These are phyloP conservation scores for Starmerella roubikii DNA, from an alignment of 805 yeast species.

Conservation along the genomic window DNA sequence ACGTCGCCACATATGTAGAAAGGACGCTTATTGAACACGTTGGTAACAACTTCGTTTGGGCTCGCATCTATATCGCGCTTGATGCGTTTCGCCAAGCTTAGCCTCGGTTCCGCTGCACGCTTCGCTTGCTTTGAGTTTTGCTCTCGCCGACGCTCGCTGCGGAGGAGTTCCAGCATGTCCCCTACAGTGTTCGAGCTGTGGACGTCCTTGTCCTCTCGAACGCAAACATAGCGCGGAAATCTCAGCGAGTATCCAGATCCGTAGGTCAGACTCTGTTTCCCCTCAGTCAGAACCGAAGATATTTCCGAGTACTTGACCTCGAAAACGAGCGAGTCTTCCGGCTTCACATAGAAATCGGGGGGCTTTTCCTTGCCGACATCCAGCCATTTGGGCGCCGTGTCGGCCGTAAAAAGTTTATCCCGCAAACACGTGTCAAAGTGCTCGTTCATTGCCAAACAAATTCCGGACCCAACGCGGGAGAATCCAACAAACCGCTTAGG, in stretches of 20 bases:
- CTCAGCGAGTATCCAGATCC: constrained; percentile 58
- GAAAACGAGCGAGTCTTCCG: constrained; percentile 59
- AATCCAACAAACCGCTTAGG: constrained; percentile 44
- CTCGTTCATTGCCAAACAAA: constrained; percentile 48
- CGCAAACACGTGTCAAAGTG: constrained; percentile 42
- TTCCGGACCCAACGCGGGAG: constrained; percentile 75
- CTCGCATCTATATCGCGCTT: not conserved
- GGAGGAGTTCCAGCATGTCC: constrained; percentile 31
- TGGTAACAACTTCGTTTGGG: not conserved
- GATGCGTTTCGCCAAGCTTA: constrained; percentile 4
- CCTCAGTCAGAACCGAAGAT: constrained; percentile 28
- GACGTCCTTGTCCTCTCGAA: constrained; percentile 58
- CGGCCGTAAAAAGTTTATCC: constrained; percentile 42
- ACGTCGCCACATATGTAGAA: constrained; percentile 23
- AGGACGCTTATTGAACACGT: constrained; percentile 14
- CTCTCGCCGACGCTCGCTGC: too few relatives aligned
- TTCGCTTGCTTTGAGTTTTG: not conserved
- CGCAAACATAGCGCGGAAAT: constrained; percentile 55
- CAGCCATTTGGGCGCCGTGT: constrained; percentile 14
- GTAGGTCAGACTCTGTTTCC: constrained; percentile 29
- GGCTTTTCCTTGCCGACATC: constrained; percentile 5
- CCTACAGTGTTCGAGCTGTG: constrained; percentile 40
- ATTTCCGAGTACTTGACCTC: constrained; percentile 75
- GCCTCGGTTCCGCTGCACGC: not conserved
- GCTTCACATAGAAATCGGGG: constrained; percentile 55